phyloP scores from a whole-genome alignment of 1,284 basidiomycete genomes.

The Inonotus hispidus region DNA sequence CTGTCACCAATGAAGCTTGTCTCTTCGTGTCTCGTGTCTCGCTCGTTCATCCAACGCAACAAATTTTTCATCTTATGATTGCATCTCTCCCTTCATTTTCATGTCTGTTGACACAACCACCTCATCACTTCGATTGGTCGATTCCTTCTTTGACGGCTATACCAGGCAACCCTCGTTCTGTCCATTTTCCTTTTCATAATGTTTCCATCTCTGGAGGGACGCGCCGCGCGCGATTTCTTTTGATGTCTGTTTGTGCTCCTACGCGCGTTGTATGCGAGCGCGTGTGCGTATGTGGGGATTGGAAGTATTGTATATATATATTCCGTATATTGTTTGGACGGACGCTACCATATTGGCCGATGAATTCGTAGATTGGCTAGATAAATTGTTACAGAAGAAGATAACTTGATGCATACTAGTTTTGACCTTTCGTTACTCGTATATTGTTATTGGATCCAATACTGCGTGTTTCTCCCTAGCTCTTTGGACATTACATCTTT shows the following conservation, averaged over 20 bases:
- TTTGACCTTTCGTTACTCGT: not conserved
- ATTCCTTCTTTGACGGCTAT: conserved; percentile 2
- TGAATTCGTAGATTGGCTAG: not conserved
- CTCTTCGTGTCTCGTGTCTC: not conserved
- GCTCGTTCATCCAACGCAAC: not conserved
- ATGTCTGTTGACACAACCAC: not conserved
- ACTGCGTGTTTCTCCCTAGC: too few species aligned
- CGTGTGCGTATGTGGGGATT: not conserved
- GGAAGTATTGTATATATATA: not conserved
- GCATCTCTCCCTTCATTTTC: not conserved
- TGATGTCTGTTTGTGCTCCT: not conserved
- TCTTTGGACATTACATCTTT: not conserved
- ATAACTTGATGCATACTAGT: not conserved
- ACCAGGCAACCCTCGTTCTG: conserved; percentile 1
- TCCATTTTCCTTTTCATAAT: not conserved
- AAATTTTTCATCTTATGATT: not conserved
- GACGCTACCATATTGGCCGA: too few species aligned
- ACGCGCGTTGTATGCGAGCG: not conserved
- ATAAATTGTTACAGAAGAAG: not conserved
- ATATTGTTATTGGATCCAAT: not conserved
- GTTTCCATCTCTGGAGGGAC: not conserved
- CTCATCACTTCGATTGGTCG: not conserved
- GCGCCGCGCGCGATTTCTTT: conserved; percentile 5
- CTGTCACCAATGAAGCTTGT: not conserved
- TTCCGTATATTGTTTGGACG: not conserved